phyloP scores from a whole-genome alignment of 345 rosid species.

The Eucalyptus marginata region DNA sequence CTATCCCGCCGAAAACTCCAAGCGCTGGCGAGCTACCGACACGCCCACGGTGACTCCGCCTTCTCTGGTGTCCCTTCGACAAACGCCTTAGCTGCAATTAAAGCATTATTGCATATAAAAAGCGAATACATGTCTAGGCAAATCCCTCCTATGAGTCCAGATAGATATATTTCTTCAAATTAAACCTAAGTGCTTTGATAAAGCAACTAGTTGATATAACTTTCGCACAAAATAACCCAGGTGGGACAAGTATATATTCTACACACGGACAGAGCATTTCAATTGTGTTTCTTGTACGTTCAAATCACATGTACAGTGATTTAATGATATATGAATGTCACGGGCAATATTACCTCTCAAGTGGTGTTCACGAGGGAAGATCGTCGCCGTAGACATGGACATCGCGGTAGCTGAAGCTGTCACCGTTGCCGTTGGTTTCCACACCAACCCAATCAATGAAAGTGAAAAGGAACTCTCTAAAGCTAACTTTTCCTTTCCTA shows the following conservation, averaged over 20 bases:
- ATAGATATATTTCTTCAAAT: background rate
- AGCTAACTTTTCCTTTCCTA: conserved; percentile 63
- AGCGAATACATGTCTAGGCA: background rate
- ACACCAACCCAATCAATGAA: conserved; percentile 68
- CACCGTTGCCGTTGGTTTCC: conserved; percentile 18
- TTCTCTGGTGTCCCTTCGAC: background rate
- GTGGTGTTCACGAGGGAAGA: background rate
- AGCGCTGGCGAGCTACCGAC: background rate
- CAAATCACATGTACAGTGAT: background rate
- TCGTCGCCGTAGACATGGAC: background rate
- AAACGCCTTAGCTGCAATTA: background rate
- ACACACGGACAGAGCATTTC: background rate
- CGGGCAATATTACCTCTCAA: background rate
- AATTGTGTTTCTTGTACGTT: background rate
- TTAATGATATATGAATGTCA: background rate
- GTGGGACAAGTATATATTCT: background rate
- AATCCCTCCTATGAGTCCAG: background rate
- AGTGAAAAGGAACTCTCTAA: conserved; percentile 77
- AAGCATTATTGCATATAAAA: background rate
- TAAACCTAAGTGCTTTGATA: background rate
- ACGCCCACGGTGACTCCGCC: background rate
- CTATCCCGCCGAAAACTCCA: too few relatives aligned
- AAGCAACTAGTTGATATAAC: background rate
- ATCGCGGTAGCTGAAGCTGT: background rate
- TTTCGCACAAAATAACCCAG: background rate